These are phyloP conservation scores for Spencermartinsiella ligniputridi DNA, from an alignment of 1,139 yeast genomes.

Conservation along the genomic window DNA sequence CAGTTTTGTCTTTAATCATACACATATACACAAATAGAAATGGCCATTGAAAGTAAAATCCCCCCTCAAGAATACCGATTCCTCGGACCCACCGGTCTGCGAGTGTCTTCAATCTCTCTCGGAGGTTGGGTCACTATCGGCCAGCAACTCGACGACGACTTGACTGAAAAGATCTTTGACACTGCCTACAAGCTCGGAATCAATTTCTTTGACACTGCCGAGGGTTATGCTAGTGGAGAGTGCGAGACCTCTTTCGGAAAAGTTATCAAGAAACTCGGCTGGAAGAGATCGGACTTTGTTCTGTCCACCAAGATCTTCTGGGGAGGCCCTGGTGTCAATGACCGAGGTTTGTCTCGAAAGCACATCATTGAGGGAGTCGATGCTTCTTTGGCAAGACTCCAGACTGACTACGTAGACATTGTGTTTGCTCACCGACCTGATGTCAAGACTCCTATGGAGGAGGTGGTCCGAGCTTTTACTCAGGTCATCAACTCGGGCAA, in stretches of 20 bases:
- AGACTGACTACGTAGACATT: slow-evolving; percentile 33
- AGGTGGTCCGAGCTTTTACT: slow-evolving; percentile 47
- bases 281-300: slow-evolving; percentile 26
- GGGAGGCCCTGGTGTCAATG: slow-evolving; percentile 31
- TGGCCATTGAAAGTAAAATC: slow-evolving; percentile 3
- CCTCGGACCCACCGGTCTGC: slow-evolving; percentile 26
- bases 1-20: too few relatives aligned
- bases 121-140: slow-evolving; percentile 28
- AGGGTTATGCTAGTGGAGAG: slow-evolving; percentile 23
- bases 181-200: slow-evolving; percentile 26
- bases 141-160: slow-evolving; percentile 19
- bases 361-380: slow-evolving; percentile 48
- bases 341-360: slow-evolving; percentile 45
- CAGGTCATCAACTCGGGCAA: slow-evolving; percentile 25
- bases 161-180: slow-evolving; percentile 21
- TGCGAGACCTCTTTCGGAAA: slow-evolving; percentile 26
- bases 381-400: slow-evolving; percentile 43
- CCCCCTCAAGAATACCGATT: slow-evolving; percentile 22
- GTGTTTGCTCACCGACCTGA: slow-evolving; percentile 45
- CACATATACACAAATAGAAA: too few relatives aligned
- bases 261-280: slow-evolving; percentile 22
- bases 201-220: slow-evolving; percentile 29
- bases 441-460: slow-evolving; percentile 39
- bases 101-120: slow-evolving; percentile 25
- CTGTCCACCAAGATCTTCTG: slow-evolving; percentile 26